A percentile compares a stretch with the other conserved stretches of the same genome.
Conservation (phyloP, 2,329 filamentous ascomycete genomes). For the Grosmannia huntii region DNA sequence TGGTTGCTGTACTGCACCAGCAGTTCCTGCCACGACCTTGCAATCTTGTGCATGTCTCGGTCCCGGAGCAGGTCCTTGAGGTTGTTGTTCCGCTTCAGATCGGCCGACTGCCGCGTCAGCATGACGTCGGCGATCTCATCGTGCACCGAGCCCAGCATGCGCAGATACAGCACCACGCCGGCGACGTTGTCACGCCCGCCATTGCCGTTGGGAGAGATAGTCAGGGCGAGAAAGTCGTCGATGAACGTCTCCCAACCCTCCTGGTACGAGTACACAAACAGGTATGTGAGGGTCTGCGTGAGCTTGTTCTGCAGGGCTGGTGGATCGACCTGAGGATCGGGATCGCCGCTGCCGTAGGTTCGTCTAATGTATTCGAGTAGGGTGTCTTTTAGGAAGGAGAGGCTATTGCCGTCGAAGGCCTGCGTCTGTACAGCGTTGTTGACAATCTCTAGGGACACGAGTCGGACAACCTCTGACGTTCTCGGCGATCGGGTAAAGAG, state of each 20-base stretch:
- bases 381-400: slow-evolving; percentile 66
- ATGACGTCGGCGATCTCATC: slow-evolving; percentile 95
- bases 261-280: slow-evolving; percentile 80
- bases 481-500: slow-evolving; percentile 73
- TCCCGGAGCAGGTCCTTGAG: slow-evolving; percentile 83
- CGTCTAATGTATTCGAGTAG: slow-evolving; percentile 70
- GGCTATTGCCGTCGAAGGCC: slow-evolving; percentile 57
- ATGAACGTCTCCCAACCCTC: slow-evolving; percentile 82
- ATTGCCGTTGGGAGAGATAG: slow-evolving; percentile 48
- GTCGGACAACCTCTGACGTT: slow-evolving; percentile 69
- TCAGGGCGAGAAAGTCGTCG: slow-evolving; percentile 74
- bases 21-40: slow-evolving; percentile 83
- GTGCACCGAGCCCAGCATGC: slow-evolving; percentile 78
- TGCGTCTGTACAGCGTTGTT: slow-evolving; percentile 82
- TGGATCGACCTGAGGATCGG: slow-evolving; percentile 49
- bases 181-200: slow-evolving; percentile 53
- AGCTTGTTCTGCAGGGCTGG: slow-evolving; percentile 87
- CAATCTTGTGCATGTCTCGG: slow-evolving; percentile 80
- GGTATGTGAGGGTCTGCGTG: slow-evolving; percentile 85
- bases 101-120: slow-evolving; percentile 61
- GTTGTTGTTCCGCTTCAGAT: slow-evolving; percentile 75
- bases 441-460: slow-evolving; percentile 83
- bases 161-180: slow-evolving; percentile 77
- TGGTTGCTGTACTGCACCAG: slow-evolving; percentile 62
- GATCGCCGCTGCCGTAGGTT: slow-evolving; percentile 47